phyloP scores from a whole-genome alignment of 2,329 filamentous ascomycete species.

The Stagonosporopsis chrysanthemi region DNA sequence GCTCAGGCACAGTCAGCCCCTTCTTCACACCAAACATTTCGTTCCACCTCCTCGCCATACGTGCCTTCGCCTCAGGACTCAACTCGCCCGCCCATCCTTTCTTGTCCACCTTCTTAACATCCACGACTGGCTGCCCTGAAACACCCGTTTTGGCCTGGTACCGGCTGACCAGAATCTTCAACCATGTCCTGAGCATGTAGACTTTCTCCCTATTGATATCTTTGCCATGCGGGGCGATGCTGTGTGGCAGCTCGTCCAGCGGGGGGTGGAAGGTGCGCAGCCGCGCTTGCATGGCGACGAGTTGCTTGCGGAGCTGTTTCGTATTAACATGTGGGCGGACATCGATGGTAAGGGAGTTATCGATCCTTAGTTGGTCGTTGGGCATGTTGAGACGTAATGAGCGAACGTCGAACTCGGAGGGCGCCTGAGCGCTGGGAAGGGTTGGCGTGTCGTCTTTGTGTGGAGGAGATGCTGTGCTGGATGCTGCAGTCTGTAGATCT shows the following conservation, averaged over 20 bases:
- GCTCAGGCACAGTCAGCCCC: constrained; percentile 4
- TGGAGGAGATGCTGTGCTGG: background rate
- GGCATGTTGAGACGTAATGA: constrained; percentile 24
- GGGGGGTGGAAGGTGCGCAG: constrained; percentile 35
- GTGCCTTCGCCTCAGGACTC: constrained; percentile 28
- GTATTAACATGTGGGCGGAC: constrained; percentile 27
- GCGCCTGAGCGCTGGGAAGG: background rate
- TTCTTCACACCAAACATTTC: constrained; percentile 23
- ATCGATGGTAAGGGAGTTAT: constrained; percentile 28
- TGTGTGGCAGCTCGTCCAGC: constrained; percentile 37
- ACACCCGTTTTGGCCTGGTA: constrained; percentile 29
- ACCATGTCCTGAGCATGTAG: constrained; percentile 34
- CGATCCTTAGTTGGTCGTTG: constrained; percentile 21
- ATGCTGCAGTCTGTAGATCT: background rate
- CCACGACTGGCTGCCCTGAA: background rate
- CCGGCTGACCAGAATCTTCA: constrained; percentile 34
- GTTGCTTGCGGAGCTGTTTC: constrained; percentile 2
- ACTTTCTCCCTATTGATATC: constrained; percentile 10
- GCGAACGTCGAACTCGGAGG: background rate
- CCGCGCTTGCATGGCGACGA: constrained; percentile 21
- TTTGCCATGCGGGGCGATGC: background rate
- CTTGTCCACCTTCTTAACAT: too few species aligned
- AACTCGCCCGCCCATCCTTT: background rate
- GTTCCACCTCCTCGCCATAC: constrained; percentile 37
- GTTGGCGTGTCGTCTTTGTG: background rate